phyloP scores from a whole-genome alignment of 768 basidiomycete species.

The Kwoniella newhampshirensis region DNA sequence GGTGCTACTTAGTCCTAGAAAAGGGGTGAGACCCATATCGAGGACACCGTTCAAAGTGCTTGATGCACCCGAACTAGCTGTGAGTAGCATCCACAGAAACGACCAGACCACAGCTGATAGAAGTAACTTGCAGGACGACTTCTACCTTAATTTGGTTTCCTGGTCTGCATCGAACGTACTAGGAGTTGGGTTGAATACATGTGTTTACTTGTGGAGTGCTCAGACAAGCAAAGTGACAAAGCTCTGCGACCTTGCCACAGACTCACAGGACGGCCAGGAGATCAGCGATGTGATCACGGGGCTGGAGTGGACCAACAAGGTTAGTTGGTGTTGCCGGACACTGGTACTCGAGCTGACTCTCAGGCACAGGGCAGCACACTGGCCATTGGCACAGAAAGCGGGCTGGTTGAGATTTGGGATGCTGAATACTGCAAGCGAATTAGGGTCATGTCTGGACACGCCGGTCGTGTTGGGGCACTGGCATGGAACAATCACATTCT shows the following conservation, averaged over 20 bases:
- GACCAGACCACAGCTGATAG: conserved; percentile 6
- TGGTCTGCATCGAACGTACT: conserved; percentile 96
- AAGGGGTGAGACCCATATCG: conserved; percentile 76
- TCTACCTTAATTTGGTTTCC: conserved; percentile 95
- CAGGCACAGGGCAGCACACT: conserved; percentile 68
- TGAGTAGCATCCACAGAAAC: conserved; percentile 29
- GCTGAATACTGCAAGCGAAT: conserved; percentile 70
- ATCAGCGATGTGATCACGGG: conserved; percentile 73
- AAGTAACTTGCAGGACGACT: conserved; percentile 67
- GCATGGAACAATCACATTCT: conserved; percentile 90
- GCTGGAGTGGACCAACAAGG: conserved; percentile 86
- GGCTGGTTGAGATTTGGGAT: conserved; percentile 89
- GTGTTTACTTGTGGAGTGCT: conserved; percentile 97
- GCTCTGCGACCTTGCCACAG: conserved; percentile 69
- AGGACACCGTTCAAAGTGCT: conserved; percentile 96
- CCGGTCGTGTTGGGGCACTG: conserved; percentile 84
- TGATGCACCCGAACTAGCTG: conserved; percentile 90
- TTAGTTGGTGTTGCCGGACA: conserved; percentile 38
- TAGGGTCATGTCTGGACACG: conserved; percentile 83
- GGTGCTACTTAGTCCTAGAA: conserved; percentile 79
- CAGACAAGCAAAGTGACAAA: conserved; percentile 89
- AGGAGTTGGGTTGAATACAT: conserved; percentile 84
- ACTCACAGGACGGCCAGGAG: conserved; percentile 27
- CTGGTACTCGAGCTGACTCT: conserved; percentile 3
- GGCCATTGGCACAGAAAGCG: conserved; percentile 88